These are phyloP conservation scores for Cajanus cajan DNA, from an alignment of 306 rosid species.

Conservation along the genomic window DNA sequence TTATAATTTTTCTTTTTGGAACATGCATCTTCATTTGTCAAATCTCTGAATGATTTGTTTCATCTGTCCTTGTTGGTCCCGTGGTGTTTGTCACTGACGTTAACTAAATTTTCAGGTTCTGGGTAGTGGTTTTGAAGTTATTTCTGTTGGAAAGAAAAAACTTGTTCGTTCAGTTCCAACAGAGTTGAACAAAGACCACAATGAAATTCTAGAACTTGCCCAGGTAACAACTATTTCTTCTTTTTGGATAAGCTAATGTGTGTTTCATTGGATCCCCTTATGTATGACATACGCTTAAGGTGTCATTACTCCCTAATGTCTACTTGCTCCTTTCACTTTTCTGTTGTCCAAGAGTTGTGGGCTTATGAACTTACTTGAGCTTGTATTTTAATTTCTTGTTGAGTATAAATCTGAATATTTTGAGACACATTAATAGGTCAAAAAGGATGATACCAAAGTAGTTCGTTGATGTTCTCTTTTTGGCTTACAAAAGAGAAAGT, in stretches of 20 bases:
- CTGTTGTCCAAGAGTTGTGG: neutral
- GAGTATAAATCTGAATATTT: neutral
- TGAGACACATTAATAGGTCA: neutral
- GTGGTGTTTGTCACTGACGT: constrained; percentile 19
- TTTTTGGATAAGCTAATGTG: neutral
- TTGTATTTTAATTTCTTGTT: neutral
- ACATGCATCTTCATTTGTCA: neutral
- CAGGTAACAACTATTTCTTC: constrained; percentile 57
- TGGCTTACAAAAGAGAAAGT: neutral
- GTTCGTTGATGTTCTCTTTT: neutral
- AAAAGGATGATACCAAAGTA: neutral
- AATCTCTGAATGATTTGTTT: neutral
- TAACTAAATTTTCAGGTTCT: constrained; percentile 58
- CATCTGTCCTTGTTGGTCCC: constrained; percentile 16
- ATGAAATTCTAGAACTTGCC: constrained; percentile 94
- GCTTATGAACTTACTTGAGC: constrained; percentile 2
- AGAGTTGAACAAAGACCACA: constrained; percentile 96
- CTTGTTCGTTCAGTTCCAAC: constrained; percentile 99
- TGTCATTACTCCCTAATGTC: neutral
- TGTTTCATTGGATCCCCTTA: neutral
- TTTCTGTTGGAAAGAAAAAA: constrained; percentile 89
- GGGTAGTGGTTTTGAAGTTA: constrained; percentile 94
- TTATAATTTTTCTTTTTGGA: neutral
- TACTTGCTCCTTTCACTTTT: neutral
- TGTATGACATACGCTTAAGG: neutral